Evolutionary conservation across 257 asterid species (phyloP).

Genomic region (Echites panduratus): DNA sequence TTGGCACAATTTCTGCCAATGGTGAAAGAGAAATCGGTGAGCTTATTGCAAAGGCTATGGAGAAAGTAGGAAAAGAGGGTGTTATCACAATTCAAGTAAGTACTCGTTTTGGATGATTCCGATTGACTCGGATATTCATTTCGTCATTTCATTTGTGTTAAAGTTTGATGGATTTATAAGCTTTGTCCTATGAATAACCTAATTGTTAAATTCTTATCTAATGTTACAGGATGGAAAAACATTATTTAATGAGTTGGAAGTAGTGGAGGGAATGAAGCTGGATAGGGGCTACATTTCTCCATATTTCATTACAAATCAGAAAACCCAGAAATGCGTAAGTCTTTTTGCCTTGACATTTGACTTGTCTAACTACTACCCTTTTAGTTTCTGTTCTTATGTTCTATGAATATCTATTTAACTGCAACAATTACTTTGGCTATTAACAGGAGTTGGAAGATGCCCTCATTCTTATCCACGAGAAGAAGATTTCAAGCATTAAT

Average conservation of each 20-base stretch:
- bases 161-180: background rate
- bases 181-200: background rate
- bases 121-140: background rate
- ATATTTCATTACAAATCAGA: constrained; percentile 81
- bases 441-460: constrained; percentile 89
- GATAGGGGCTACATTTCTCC: constrained; percentile 96
- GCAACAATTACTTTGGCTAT: background rate
- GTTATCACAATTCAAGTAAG: constrained; percentile 90
- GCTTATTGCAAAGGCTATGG: constrained; percentile 97
- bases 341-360: background rate
- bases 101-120: background rate
- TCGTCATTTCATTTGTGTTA: background rate
- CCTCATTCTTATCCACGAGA: constrained; percentile 76
- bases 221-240: constrained; percentile 83
- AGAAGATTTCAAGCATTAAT: constrained; percentile 71
- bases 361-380: background rate
- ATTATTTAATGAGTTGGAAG: constrained; percentile 79
- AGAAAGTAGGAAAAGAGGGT: constrained; percentile 96
- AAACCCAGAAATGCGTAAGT: constrained; percentile 94
- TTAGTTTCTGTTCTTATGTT: background rate
- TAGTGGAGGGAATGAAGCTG: constrained; percentile 95
- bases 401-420: background rate
- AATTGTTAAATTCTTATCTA: background rate
- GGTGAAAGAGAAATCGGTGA: constrained; percentile 95
- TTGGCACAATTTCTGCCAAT: constrained; percentile 89